phyloP scores from a whole-genome alignment of 495 filamentous ascomycete genomes.

The Wilcoxina mikolae region DNA sequence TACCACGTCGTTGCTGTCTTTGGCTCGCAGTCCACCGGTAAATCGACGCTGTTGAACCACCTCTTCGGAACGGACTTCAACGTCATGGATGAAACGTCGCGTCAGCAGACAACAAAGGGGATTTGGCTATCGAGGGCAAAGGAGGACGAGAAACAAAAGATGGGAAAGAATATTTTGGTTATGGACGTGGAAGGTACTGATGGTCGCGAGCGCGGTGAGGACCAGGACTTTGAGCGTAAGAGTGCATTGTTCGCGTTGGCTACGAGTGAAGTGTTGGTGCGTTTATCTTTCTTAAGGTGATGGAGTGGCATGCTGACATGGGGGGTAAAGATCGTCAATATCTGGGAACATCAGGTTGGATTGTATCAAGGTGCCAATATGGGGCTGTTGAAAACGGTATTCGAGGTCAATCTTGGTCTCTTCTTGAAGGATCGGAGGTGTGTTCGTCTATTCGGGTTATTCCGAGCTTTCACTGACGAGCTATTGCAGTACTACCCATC shows the following conservation, averaged over 20 bases:
- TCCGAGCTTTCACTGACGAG: conserved; percentile 21
- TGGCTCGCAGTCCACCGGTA: conserved; percentile 94
- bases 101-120: conserved; percentile 93
- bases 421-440: conserved; percentile 90
- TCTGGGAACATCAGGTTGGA: conserved; percentile 98
- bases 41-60: conserved; percentile 91
- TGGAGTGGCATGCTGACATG: neutral
- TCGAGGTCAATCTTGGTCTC: conserved; percentile 92
- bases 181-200: conserved; percentile 99
- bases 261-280: conserved; percentile 76
- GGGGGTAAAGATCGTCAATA: conserved; percentile 64
- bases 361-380: conserved; percentile 98
- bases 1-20: conserved; percentile 98
- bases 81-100: conserved; percentile 83
- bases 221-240: conserved; percentile 98
- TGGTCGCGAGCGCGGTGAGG: conserved; percentile 87
- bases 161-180: conserved; percentile 95
- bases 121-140: conserved; percentile 99
- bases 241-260: conserved; percentile 92
- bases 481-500: conserved; percentile 56
- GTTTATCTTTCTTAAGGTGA: neutral
- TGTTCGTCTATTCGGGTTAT: conserved; percentile 23
- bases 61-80: conserved; percentile 92
- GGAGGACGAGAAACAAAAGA: conserved; percentile 38
- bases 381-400: conserved; percentile 94